Evolutionary conservation across 1,284 basidiomycete species (phyloP).

Genomic region (Serendipita sp.): DNA sequence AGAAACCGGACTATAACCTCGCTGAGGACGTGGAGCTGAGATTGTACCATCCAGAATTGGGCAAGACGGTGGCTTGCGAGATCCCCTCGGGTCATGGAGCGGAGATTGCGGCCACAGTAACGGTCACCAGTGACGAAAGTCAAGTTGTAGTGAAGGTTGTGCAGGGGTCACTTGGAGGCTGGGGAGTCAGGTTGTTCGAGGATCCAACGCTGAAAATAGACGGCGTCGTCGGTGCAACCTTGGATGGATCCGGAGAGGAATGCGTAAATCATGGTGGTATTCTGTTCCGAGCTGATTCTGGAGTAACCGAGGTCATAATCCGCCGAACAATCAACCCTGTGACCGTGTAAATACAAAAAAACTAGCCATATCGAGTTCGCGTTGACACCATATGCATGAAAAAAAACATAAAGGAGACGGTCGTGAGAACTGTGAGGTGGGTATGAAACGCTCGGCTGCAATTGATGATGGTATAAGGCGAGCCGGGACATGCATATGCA

Average conservation of each 20-base stretch:
- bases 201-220: not conserved
- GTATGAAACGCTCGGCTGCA: not conserved
- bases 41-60: conserved; percentile 37
- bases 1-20: conserved; percentile 55
- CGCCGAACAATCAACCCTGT: not conserved
- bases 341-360: not conserved
- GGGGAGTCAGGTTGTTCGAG: conserved; percentile 8
- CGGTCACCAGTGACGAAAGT: conserved; percentile 12
- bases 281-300: not conserved
- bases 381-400: not conserved
- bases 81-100: conserved; percentile 29
- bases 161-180: conserved; percentile 9
- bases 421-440: not conserved
- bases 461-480: too few relatives aligned
- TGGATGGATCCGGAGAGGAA: not conserved
- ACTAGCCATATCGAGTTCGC: not conserved
- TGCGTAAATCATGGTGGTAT: not conserved
- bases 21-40: conserved; percentile 36
- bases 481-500: too few relatives aligned
- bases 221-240: not conserved
- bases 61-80: conserved; percentile 27
- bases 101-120: conserved; percentile 16
- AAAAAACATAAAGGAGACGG: not conserved
- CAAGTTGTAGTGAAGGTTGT: conserved; percentile 14
- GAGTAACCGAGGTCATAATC: not conserved